Evolutionary conservation across 257 asterid species (phyloP), one percentile per base, ranked within the genome.

Genomic region (Eustoma russellianum): DNA sequence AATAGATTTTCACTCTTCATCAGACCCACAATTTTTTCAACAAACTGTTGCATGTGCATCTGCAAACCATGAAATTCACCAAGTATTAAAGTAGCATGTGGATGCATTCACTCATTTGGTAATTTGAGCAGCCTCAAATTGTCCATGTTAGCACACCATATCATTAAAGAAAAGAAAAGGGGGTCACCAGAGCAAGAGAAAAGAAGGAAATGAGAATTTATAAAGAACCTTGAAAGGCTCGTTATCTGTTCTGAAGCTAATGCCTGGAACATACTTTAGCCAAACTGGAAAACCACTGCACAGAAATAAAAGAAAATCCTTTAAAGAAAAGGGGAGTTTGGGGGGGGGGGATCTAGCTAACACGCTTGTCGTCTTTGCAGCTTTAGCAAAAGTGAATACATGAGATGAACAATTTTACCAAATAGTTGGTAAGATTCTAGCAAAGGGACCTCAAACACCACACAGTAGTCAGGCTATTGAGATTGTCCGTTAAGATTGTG

Each of bases 261-360:
- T 88, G 48, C 91, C 95, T 3, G 95, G 95, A 15, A 82, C 85
- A 70, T 80, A 80, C 72, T 85, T 88, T 49, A 88, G 77, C 95
- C 97, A 88, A 70, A 88, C 97, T 28, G 97, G 97, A 76, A 88
- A 88, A 41, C 97, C 97, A 55, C 95, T 85, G 80, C 2, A 44
- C 34, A 54, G 52, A 33, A 34, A 41, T 12, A 60, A 43, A 46
- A 51, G 16, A 33, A 57, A 17, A n/a, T 40, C 46, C 3, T 15
- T 34, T 16, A 62, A 14, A 24, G 30, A 24, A 24, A 24, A 24
- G 30, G 30, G 2, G n/a, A n/a, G n/a, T n/a, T n/a, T n/a, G n/a
- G n/a, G n/a, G n/a, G n/a, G n/a, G n/a, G n/a, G n/a, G n/a, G n/a
- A n/a, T n/a, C n/a, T n/a, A n/a, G n/a, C n/a, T n/a, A n/a, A n/a